phyloP scores from a whole-genome alignment of 805 yeast species.

The baker's yeast (Saccharomyces cerevisiae) region DNA sequence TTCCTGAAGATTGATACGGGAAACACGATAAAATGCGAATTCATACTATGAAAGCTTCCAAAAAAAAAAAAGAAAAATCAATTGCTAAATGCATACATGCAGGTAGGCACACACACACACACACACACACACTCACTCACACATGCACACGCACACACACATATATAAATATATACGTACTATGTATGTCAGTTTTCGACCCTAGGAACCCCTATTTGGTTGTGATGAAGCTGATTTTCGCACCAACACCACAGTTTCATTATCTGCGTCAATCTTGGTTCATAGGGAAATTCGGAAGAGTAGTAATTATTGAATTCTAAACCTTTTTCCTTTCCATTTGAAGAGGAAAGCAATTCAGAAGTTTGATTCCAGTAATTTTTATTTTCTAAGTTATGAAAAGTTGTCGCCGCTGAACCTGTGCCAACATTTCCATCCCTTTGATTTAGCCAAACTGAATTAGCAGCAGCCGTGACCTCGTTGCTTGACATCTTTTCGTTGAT shows the following conservation, averaged over 20 bases:
- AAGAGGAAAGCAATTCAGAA: background rate
- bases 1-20: constrained; percentile 49
- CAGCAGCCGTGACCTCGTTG: background rate
- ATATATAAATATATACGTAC: background rate
- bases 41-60: constrained; percentile 15
- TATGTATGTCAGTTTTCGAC: constrained; percentile 15
- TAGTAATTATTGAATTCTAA: background rate
- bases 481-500: background rate
- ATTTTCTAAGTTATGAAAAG: background rate
- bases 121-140: too few species aligned
- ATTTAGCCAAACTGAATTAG: background rate
- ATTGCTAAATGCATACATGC: background rate
- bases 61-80: background rate
- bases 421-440: background rate
- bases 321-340: background rate
- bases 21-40: constrained; percentile 34
- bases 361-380: background rate
- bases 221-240: constrained; percentile 42
- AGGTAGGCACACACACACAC: too few species aligned
- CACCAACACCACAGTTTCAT: constrained; percentile 59
- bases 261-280: constrained; percentile 41
- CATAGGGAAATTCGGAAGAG: constrained; percentile 15
- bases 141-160: too few species aligned
- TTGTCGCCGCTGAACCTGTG: background rate
- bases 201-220: constrained; percentile 31